These are phyloP conservation scores for Quercus tomentella DNA, from an alignment of 331 rosid genomes.

Conservation along the genomic window DNA sequence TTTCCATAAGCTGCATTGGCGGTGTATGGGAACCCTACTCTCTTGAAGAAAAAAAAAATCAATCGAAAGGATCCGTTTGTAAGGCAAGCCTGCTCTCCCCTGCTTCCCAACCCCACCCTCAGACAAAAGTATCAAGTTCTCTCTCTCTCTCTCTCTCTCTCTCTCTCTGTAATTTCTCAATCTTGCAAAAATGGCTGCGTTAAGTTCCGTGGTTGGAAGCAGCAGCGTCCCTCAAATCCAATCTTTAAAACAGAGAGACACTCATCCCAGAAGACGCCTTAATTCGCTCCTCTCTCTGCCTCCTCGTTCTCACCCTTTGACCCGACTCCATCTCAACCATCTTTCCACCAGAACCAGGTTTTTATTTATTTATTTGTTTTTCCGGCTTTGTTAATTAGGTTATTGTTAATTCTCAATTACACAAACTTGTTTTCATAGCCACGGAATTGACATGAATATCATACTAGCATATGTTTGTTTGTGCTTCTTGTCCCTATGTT, in stretches of 20 bases:
- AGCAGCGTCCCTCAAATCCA: slow-evolving; percentile 9
- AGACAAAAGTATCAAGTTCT: too few species aligned
- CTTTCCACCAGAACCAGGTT: slow-evolving; percentile 15
- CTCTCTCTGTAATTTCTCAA: not conserved
- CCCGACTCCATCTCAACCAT: slow-evolving; percentile 4
- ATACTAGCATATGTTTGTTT: too few species aligned
- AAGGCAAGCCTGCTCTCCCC: too few species aligned
- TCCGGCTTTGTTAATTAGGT: not conserved
- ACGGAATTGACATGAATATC: not conserved
- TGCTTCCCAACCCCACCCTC: too few species aligned
- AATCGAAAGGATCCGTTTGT: not conserved
- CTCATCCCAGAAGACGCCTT: not conserved
- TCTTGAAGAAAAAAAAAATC: not conserved
- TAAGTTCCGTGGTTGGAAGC: slow-evolving; percentile 24
- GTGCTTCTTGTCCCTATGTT: too few species aligned
- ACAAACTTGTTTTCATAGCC: not conserved
- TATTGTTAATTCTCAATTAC: not conserved
- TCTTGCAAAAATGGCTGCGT: slow-evolving; percentile 31
- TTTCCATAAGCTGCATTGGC: too few species aligned
- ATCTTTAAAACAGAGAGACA: slow-evolving; percentile 14
- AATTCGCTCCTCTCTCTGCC: slow-evolving; percentile 21
- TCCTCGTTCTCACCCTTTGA: slow-evolving; percentile 12
- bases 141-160: too few species aligned
- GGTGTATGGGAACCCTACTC: not conserved
- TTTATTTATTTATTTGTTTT: not conserved